Base-by-base conservation (phyloP, 495 filamentous ascomycete species). In the Trichoderma erinaceum region DNA sequence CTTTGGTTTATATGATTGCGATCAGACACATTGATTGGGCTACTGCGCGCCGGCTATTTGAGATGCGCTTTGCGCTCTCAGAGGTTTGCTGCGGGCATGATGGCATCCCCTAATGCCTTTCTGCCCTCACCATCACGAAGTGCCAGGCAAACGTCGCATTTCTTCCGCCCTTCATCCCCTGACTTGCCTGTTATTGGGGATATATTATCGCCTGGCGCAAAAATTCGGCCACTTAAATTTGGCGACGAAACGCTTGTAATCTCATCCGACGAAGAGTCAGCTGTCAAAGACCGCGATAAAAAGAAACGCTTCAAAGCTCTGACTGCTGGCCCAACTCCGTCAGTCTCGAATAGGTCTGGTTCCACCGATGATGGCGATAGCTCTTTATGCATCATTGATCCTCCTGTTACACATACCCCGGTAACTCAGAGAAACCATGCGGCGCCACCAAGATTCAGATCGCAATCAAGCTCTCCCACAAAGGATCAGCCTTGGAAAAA, bases 111-210 rank as follows among this genome's bases (percentile, higher is more conserved):
- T 41, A 71, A 79, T 15, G 27, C 76, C 23, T 70, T 78, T n/a
- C 66, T 74, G 63, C 78, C 78, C 16, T 80, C 82, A 48, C 80
- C 80, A 0, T 66, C 70, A 5, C 68, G 70, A 56, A 72, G 72
- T 69, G 35, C 69, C 32, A 68, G 66, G 3, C 68, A 75, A 32
- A 68, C 73, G 8, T 68, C 75, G 8, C 63, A 74, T 41, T 48
- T 75, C 27, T 52, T 82, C 41, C 77, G 77, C 2, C 83, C 83
- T 0, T 85, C 83, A 12, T 84, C 81, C 0, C 80, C 81, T 11
- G 77, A 75, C 27, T 70, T 84, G 1, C 82, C 82, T 13, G 78
- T 80, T 3, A 72, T 82, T 7, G 68, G 70, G 63, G 78, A 83
- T 2, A 69, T 82, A 35, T 64, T 80, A 8, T 71, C 76, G 7